Base-by-base conservation (phyloP, 2,329 filamentous ascomycete species). In the Penicillium digitatum region DNA sequence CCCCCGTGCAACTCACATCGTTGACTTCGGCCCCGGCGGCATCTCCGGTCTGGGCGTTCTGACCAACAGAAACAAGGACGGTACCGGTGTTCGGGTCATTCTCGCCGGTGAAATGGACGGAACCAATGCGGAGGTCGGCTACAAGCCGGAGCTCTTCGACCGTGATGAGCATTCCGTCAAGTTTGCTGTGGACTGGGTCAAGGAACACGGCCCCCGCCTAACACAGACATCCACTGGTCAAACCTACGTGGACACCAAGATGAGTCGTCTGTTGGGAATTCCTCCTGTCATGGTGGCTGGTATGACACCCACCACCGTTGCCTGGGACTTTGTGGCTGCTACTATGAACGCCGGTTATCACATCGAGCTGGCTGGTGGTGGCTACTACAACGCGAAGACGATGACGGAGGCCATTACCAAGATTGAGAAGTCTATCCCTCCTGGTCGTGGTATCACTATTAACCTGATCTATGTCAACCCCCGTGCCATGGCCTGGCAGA, bases 51-150 rank as follows among this genome's bases (percentile, higher is more conserved):
- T 99, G 22, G 95, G 94, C 69, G 89, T 95, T 43, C 80, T 99
- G 61, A 99, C 94, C 55, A 97, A 95, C 81, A 90, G 94, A 67
- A 99, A 97, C 82, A 99, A 99, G 80, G 95, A 99, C 74, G 94
- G 94, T 60, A 97, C 91, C 55, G 94, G 94, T 67, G 94, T 99
- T 34, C 90, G 93, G 58, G 92, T 99, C 62, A 96, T 99, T 62
- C 82, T 99, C 55, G 94, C 91, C 40, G 94, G 95, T 60, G 84
- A 90, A n/a, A 88, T 99, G 66, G 89, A 93, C 67, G 93, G 93
- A 48, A 91, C 91, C 20, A 88, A 95, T 56, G 81, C 83, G 31
- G 94, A 97, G 74, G 88, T 99, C 59, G 94, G 94, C 52, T 99
- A 96, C 81, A 99, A 99, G 81, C 88, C 93, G 2, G 94, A 99